A percentile compares a stretch with the other conserved stretches of the same genome.
Evolutionary conservation across 169 alveolate species (phyloP).

Genomic region (Plasmodium gonderi): DNA sequence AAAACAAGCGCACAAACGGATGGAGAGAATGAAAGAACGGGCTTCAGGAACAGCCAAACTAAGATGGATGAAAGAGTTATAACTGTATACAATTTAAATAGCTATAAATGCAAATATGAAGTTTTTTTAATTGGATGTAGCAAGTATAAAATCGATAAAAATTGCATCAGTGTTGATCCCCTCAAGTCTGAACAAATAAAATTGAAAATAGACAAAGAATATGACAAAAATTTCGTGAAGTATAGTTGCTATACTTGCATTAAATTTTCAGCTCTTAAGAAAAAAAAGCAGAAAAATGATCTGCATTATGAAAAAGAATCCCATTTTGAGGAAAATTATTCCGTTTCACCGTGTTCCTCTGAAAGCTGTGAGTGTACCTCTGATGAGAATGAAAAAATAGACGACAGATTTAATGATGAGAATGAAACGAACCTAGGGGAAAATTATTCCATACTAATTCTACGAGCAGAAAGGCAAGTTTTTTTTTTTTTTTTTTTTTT

Average conservation of each 20-base stretch:
- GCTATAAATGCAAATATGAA: conserved; percentile 37
- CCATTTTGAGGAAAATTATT: background rate
- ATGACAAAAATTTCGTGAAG: conserved; percentile 8
- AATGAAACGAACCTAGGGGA: background rate
- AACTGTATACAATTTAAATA: conserved; percentile 43
- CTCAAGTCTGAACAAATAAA: conserved; percentile 51
- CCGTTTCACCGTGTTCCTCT: conserved; percentile 7
- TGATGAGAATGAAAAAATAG: conserved; percentile 2
- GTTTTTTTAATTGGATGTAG: conserved; percentile 48
- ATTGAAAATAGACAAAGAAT: conserved; percentile 29
- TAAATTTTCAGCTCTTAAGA: background rate
- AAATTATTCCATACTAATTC: conserved; percentile 14
- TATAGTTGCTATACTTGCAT: conserved; percentile 9
- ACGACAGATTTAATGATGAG: background rate
- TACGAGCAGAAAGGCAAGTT: conserved; percentile 19
- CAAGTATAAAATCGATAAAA: conserved; percentile 31
- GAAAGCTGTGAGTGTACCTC: background rate
- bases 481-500: conserved; percentile 6
- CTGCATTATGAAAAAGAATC: background rate
- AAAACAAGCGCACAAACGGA: conserved; percentile 4
- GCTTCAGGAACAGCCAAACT: background rate
- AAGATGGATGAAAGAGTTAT: conserved; percentile 25
- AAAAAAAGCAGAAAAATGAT: background rate
- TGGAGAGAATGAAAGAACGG: background rate
- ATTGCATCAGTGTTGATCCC: conserved; percentile 7